Conservation (phyloP, 2,329 filamentous ascomycete species). For the Aspergillus sp. region DNA sequence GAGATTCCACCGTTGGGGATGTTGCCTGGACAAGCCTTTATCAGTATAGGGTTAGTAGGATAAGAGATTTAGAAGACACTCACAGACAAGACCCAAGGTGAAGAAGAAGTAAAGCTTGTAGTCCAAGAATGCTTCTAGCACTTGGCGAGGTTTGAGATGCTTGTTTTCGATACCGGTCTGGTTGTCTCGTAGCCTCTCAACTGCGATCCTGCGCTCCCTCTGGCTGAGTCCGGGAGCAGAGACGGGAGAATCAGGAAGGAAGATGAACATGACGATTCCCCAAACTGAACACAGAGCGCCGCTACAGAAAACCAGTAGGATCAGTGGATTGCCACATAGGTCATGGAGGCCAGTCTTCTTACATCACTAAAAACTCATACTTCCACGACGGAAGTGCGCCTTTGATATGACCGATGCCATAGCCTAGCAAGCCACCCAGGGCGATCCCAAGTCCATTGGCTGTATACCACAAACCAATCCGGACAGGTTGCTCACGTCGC, state of each 20-base stretch:
- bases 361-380: constrained; percentile 68
- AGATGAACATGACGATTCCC: constrained; percentile 58
- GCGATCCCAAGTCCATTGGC: constrained; percentile 61
- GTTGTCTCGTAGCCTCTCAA: constrained; percentile 56
- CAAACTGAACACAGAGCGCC: constrained; percentile 58
- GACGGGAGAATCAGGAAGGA: constrained; percentile 59
- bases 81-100: constrained; percentile 48
- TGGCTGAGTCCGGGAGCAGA: constrained; percentile 53
- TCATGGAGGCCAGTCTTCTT: neutral
- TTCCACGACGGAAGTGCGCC: constrained; percentile 61
- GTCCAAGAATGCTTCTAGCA: constrained; percentile 57
- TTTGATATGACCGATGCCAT: constrained; percentile 60
- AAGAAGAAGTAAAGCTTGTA: constrained; percentile 62
- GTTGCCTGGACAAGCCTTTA: constrained; percentile 35
- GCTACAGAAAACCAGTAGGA: constrained; percentile 14
- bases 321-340: neutral
- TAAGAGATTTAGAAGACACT: constrained; percentile 1
- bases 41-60: neutral
- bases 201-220: constrained; percentile 55
- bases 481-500: constrained; percentile 59
- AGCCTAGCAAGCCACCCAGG: constrained; percentile 57
- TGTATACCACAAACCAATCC: constrained; percentile 61
- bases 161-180: constrained; percentile 62
- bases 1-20: constrained; percentile 58
- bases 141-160: constrained; percentile 54